Percentiles rank a stretch among this genome's conserved stretches.
Conservation (phyloP, 2,329 filamentous ascomycete genomes). For the Fusarium ambrosium region DNA sequence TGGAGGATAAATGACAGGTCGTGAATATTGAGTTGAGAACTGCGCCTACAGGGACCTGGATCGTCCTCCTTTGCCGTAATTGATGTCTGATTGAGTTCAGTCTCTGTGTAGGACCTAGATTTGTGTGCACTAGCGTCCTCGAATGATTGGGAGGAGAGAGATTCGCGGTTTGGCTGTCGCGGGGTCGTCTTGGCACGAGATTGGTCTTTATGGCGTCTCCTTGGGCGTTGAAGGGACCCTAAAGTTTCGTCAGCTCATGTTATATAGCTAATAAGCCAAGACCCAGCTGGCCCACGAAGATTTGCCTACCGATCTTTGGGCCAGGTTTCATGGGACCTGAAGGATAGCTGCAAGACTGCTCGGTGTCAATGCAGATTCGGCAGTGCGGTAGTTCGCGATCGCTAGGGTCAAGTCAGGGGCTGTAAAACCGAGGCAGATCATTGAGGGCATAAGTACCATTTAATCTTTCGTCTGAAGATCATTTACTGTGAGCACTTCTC, state of each 20-base stretch:
- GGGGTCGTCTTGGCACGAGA: not conserved
- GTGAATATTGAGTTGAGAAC: not conserved
- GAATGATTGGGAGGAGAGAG: not conserved
- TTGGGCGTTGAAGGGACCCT: not conserved
- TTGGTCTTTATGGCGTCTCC: not conserved
- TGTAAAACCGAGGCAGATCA: not conserved
- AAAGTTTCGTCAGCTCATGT: not conserved
- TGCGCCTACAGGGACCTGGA: not conserved
- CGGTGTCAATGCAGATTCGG: not conserved
- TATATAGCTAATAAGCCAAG: not conserved
- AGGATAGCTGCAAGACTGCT: not conserved
- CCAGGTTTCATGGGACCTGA: not conserved
- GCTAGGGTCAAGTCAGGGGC: not conserved
- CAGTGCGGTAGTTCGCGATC: not conserved
- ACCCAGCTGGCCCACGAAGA: not conserved
- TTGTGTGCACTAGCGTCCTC: not conserved
- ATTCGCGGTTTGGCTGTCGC: not conserved
- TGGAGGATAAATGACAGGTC: conserved; percentile 14
- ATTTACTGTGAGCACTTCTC: not conserved
- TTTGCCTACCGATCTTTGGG: not conserved
- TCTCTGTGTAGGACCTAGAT: not conserved
- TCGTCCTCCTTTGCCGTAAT: not conserved
- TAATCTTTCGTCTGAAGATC: not conserved
- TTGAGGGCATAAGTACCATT: not conserved
- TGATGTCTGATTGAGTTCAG: not conserved